These are phyloP conservation scores for Psilocybe cyanescens DNA, from an alignment of 768 basidiomycete genomes.

Conservation along the genomic window DNA sequence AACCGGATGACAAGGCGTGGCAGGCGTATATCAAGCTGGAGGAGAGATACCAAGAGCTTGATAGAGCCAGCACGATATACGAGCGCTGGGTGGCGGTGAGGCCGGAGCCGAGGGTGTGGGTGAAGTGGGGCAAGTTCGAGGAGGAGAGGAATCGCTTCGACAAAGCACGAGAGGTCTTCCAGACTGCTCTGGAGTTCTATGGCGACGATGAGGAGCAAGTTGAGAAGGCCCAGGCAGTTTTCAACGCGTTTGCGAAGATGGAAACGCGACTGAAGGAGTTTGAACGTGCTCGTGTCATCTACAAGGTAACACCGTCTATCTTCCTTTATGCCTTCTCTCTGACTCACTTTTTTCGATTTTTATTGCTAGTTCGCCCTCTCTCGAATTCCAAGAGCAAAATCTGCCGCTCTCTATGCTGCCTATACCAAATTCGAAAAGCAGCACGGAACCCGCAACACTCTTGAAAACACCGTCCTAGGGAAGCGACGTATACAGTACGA, in stretches of 20 bases:
- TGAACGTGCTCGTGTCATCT: conserved; percentile 95
- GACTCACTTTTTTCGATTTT: background rate
- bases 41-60: conserved; percentile 88
- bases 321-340: background rate
- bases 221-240: conserved; percentile 97
- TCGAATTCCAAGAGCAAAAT: conserved; percentile 91
- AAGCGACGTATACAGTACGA: conserved; percentile 99
- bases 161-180: conserved; percentile 86
- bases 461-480: conserved; percentile 93
- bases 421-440: conserved; percentile 99
- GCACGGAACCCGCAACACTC: conserved; percentile 84
- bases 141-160: conserved; percentile 77
- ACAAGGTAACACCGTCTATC: conserved; percentile 63
- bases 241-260: conserved; percentile 95
- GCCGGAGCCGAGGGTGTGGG: conserved; percentile 82
- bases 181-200: conserved; percentile 88
- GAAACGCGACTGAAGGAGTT: conserved; percentile 95
- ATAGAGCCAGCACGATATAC: conserved; percentile 91
- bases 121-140: conserved; percentile 88
- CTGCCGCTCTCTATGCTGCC: conserved; percentile 82
- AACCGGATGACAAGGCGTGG: conserved; percentile 99
- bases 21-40: conserved; percentile 99
- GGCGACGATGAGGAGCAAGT: conserved; percentile 88
- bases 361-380: conserved; percentile 85
- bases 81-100: conserved; percentile 87